phyloP scores from a whole-genome alignment of 1,139 yeast species.

The Candida tropicalis region DNA sequence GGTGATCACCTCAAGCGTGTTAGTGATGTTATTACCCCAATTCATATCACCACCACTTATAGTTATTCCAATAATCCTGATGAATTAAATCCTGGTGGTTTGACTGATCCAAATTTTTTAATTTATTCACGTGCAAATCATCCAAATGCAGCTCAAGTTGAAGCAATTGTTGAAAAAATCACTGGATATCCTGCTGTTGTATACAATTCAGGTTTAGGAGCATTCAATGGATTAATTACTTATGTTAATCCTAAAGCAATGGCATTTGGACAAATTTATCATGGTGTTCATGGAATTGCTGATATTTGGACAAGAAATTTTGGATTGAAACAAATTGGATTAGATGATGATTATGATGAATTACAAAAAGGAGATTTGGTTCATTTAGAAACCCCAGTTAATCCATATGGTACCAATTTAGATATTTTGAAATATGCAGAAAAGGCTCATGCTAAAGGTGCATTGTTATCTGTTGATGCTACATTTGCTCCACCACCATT shows the following conservation, averaged over 20 bases:
- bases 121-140: constrained; percentile 72
- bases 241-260: constrained; percentile 73
- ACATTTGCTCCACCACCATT: constrained; percentile 95
- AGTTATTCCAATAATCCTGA: constrained; percentile 64
- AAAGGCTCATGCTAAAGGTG: constrained; percentile 71
- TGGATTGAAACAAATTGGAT: constrained; percentile 54
- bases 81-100: constrained; percentile 41
- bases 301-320: constrained; percentile 62
- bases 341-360: constrained; percentile 51
- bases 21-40: constrained; percentile 74
- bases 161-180: constrained; percentile 62
- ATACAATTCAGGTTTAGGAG: constrained; percentile 79
- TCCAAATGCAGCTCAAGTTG: constrained; percentile 71
- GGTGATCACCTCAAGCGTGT: constrained; percentile 52
- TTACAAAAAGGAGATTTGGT: constrained; percentile 72
- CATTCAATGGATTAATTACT: constrained; percentile 76
- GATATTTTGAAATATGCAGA: constrained; percentile 66
- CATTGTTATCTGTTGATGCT: constrained; percentile 72
- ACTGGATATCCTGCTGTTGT: constrained; percentile 58
- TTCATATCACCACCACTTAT: constrained; percentile 80
- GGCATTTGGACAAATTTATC: constrained; percentile 81
- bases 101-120: constrained; percentile 21
- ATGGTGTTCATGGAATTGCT: constrained; percentile 77
- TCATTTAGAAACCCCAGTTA: constrained; percentile 86
- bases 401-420: constrained; percentile 75